These are phyloP conservation scores for Senna siamea DNA, from an alignment of 306 rosid species.

Conservation along the genomic window DNA sequence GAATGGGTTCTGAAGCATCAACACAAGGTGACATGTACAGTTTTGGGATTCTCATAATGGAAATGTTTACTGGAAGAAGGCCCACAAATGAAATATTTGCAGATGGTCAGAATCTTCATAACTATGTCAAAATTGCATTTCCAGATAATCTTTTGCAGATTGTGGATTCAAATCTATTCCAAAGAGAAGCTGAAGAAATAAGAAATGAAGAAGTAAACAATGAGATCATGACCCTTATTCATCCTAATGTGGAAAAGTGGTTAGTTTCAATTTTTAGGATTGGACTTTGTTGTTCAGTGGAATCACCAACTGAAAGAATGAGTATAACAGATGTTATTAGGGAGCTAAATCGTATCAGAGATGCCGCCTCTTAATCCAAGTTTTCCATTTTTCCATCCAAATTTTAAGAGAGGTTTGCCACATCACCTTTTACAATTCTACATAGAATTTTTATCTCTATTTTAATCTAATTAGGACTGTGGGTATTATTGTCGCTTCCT, in stretches of 20 bases:
- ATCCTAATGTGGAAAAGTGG: constrained; percentile 4
- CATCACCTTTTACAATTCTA: too few species aligned
- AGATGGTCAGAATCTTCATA: constrained; percentile 31
- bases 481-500: too few species aligned
- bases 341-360: constrained; percentile 30
- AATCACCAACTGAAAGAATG: constrained; percentile 41
- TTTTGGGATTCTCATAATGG: constrained; percentile 29
- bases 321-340: constrained; percentile 20
- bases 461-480: too few species aligned
- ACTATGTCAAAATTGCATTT: constrained; percentile 27
- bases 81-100: constrained; percentile 43
- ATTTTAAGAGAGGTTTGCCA: too few species aligned
- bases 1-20: constrained; percentile 34
- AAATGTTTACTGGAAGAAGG: constrained; percentile 40
- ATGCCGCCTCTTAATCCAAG: too few species aligned
- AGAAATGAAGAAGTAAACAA: too few species aligned
- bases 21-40: constrained; percentile 2
- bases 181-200: background rate
- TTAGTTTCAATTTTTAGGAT: constrained; percentile 33
- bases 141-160: constrained; percentile 26
- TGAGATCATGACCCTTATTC: background rate
- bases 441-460: too few species aligned
- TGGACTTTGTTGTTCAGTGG: constrained; percentile 38
- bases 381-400: too few species aligned
- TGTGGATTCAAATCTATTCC: constrained; percentile 22